phyloP scores from a whole-genome alignment of 2,329 filamentous ascomycete genomes.

The Plenodomus biglobosus region DNA sequence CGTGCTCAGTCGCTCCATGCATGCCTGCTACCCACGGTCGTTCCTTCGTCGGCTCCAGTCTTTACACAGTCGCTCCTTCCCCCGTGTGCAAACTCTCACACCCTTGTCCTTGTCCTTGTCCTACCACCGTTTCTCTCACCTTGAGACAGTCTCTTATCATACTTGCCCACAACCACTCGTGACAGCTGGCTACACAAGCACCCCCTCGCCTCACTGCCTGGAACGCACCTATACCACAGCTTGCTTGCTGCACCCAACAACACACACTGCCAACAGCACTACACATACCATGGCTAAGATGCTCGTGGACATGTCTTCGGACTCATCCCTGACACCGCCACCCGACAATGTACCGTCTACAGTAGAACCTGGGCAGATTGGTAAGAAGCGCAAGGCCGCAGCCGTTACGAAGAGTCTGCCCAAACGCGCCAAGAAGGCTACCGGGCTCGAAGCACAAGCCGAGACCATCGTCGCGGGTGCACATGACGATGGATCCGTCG shows the following conservation, averaged over 20 bases:
- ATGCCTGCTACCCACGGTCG: not conserved
- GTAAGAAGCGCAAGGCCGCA: slow-evolving; percentile 36
- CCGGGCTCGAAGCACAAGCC: slow-evolving; percentile 2
- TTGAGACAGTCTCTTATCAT: slow-evolving; percentile 2
- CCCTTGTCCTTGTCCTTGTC: not conserved
- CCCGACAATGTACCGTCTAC: slow-evolving; percentile 13
- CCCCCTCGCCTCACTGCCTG: not conserved
- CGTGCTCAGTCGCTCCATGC: not conserved
- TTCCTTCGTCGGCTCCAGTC: not conserved
- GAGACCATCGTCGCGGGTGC: slow-evolving; percentile 2
- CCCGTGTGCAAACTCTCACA: too few relatives aligned
- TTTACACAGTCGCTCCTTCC: not conserved
- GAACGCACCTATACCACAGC: slow-evolving; percentile 1
- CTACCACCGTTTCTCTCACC: slow-evolving; percentile 7
- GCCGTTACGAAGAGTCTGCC: slow-evolving; percentile 13
- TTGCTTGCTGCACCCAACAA: not conserved
- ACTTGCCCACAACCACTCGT: slow-evolving; percentile 1
- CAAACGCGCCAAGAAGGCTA: slow-evolving; percentile 18
- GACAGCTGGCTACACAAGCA: slow-evolving; percentile 1
- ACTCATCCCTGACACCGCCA: slow-evolving; percentile 30
- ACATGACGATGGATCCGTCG: slow-evolving; percentile 7
- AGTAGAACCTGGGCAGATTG: slow-evolving; percentile 8
- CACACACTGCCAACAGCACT: not conserved
- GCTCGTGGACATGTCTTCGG: slow-evolving; percentile 9
- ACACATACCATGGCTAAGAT: slow-evolving; percentile 23